Percentiles rank a stretch among this genome's conserved stretches.
Conservation (phyloP, 495 filamentous ascomycete species). For the Filosporella fistucella region DNA sequence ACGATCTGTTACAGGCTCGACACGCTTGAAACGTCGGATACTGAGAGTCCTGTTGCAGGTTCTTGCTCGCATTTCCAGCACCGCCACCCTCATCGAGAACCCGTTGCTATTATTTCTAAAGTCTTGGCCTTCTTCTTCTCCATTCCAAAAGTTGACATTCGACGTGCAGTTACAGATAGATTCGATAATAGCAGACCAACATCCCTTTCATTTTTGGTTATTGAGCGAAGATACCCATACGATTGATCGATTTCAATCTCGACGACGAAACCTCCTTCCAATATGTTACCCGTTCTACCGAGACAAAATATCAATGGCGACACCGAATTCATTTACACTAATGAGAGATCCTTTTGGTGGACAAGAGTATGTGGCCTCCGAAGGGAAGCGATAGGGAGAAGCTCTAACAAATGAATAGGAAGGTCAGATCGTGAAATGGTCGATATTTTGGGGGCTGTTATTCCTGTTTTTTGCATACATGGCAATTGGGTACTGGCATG, state of each 20-base stretch:
- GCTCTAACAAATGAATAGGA: constrained; percentile 32
- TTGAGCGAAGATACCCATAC: not conserved
- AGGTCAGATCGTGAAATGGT: constrained; percentile 63
- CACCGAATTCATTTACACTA: constrained; percentile 6
- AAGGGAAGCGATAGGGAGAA: not conserved
- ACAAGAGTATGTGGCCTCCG: constrained; percentile 12
- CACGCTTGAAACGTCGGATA: not conserved
- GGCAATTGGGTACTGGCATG: constrained; percentile 61
- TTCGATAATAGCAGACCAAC: not conserved
- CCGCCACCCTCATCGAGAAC: not conserved
- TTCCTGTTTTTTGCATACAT: constrained; percentile 47
- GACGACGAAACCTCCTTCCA: not conserved
- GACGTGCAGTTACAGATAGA: constrained; percentile 2
- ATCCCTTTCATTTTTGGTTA: not conserved
- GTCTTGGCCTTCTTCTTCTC: constrained; percentile 7
- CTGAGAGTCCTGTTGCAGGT: not conserved
- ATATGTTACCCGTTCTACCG: constrained; percentile 3
- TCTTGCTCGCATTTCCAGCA: not conserved
- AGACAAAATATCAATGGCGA: constrained; percentile 11
- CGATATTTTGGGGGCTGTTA: constrained; percentile 53
- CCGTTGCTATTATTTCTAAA: not conserved
- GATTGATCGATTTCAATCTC: not conserved
- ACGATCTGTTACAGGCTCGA: not conserved
- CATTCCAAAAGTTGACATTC: not conserved
- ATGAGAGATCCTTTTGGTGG: constrained; percentile 13